Conservation (phyloP, 2,329 filamentous ascomycete species). For the Penicillium occitanis region DNA sequence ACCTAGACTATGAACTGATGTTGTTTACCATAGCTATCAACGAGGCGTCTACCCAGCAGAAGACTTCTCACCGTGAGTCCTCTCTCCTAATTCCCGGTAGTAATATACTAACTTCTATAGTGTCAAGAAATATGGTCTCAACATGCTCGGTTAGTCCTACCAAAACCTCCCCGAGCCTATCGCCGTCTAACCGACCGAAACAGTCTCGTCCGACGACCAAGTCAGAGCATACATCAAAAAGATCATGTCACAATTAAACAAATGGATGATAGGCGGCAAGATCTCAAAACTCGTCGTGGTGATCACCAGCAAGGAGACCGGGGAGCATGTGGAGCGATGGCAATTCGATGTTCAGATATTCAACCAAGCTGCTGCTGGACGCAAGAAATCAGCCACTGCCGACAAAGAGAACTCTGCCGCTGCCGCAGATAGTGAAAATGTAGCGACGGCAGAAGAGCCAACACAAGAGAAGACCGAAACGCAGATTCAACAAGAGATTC, state of each 20-base stretch:
- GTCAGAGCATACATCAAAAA: slow-evolving; percentile 99
- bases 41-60: slow-evolving; percentile 82
- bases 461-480: slow-evolving; percentile 76
- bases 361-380: slow-evolving; percentile 60
- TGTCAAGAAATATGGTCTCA: slow-evolving; percentile 99
- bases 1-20: slow-evolving; percentile 19
- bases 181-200: slow-evolving; percentile 24
- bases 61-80: slow-evolving; percentile 82
- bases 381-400: slow-evolving; percentile 31
- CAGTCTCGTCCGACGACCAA: slow-evolving; percentile 92
- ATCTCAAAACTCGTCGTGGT: slow-evolving; percentile 97
- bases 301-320: slow-evolving; percentile 94
- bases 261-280: slow-evolving; percentile 96
- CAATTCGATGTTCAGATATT: slow-evolving; percentile 77
- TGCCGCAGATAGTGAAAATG: slow-evolving; percentile 63
- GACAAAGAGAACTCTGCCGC: slow-evolving; percentile 50
- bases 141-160: slow-evolving; percentile 73
- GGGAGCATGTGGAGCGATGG: slow-evolving; percentile 94
- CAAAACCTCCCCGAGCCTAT: neutral
- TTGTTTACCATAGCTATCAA: slow-evolving; percentile 66
- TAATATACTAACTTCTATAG: slow-evolving; percentile 31
- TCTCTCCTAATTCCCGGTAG: neutral
- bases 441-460: neutral
- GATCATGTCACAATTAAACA: slow-evolving; percentile 96
- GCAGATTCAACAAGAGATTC: slow-evolving; percentile 94